A percentile compares a stretch with the other conserved stretches of the same genome.
Conservation (phyloP, 305 asterid genomes). For the Plantago lanceolata region DNA sequence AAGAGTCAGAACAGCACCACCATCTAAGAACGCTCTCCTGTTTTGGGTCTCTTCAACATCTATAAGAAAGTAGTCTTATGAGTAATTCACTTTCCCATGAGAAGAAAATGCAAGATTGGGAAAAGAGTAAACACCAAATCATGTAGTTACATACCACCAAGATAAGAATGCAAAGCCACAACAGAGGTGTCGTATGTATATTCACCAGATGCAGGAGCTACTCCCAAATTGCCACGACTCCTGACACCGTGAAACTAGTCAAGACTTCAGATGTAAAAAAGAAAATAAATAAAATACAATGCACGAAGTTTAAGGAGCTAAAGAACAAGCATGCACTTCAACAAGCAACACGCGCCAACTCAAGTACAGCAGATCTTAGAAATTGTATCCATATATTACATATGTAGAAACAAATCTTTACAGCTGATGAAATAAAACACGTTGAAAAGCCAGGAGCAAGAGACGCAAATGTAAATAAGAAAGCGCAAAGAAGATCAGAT, state of each 20-base stretch:
- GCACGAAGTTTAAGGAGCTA: too few species aligned
- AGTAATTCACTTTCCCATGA: background rate
- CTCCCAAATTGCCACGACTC: constrained; percentile 40
- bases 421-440: too few species aligned
- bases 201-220: constrained; percentile 59
- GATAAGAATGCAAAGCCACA: constrained; percentile 84
- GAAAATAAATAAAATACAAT: background rate
- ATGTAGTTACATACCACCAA: constrained; percentile 65
- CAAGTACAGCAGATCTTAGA: too few species aligned
- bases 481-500: too few species aligned
- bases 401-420: too few species aligned
- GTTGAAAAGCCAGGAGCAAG: too few species aligned
- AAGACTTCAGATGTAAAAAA: constrained; percentile 15
- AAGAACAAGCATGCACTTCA: too few species aligned
- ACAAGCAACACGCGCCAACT: too few species aligned
- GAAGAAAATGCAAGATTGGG: background rate
- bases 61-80: constrained; percentile 30
- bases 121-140: background rate
- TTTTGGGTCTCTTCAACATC: constrained; percentile 82
- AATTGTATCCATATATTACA: too few species aligned
- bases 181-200: constrained; percentile 64
- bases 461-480: too few species aligned
- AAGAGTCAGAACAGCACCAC: constrained; percentile 69
- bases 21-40: constrained; percentile 79
- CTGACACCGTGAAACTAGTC: constrained; percentile 20